Conservation (phyloP, 2,329 filamentous ascomycete species). For the Achaetomium macrosporum region DNA sequence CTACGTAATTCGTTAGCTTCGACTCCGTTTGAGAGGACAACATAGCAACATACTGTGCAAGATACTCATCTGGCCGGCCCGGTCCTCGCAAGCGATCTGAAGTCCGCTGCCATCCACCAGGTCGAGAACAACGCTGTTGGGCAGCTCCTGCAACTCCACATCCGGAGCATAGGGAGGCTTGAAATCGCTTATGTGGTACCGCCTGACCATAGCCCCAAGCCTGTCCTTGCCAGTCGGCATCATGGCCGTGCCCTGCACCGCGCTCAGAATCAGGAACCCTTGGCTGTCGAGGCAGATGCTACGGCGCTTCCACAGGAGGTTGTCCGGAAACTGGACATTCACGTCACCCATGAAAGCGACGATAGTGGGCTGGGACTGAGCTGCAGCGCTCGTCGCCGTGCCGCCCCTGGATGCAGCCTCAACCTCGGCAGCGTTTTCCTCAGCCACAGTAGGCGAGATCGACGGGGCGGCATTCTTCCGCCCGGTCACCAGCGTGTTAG, state of each 20-base stretch:
- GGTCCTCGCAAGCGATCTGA: conserved; percentile 59
- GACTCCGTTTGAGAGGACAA: neutral
- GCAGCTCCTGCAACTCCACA: conserved; percentile 85
- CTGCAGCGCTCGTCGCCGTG: conserved; percentile 11
- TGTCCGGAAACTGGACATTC: conserved; percentile 96
- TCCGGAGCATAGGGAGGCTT: conserved; percentile 74
- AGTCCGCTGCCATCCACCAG: conserved; percentile 56
- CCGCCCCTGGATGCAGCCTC: conserved; percentile 23
- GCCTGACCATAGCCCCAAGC: conserved; percentile 52
- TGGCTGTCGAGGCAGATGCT: conserved; percentile 78
- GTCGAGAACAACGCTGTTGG: conserved; percentile 68
- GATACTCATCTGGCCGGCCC: conserved; percentile 50
- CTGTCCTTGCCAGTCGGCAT: conserved; percentile 45
- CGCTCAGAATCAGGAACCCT: conserved; percentile 76
- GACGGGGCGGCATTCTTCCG: conserved; percentile 42
- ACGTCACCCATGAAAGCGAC: conserved; percentile 77
- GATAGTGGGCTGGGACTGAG: conserved; percentile 34
- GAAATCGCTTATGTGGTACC: conserved; percentile 84
- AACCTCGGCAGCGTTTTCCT: conserved; percentile 40
- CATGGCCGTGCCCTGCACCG: conserved; percentile 48
- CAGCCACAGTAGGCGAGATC: conserved; percentile 47
- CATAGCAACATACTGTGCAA: conserved; percentile 42
- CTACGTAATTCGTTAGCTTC: conserved; percentile 30
- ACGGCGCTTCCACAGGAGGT: conserved; percentile 90
- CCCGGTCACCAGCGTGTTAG: conserved; percentile 44